Percentiles rank a stretch among this genome's conserved stretches.
Conservation (phyloP, 331 rosid species). For the Spiraea crenata region DNA sequence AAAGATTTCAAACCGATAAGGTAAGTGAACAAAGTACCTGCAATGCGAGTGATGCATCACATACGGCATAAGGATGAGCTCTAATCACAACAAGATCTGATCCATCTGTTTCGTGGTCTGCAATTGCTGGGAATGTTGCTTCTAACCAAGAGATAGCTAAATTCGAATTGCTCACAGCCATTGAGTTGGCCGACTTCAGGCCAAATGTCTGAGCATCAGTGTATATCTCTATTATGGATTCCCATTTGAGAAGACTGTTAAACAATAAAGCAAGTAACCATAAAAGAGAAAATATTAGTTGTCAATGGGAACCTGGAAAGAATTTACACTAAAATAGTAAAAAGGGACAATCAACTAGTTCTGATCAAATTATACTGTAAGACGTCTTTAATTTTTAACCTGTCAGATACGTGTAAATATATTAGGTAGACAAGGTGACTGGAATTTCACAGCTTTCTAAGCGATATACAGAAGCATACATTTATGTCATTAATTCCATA, state of each 20-base stretch:
- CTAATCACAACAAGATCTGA: conserved; percentile 39
- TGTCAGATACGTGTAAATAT: neutral
- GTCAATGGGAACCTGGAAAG: too few relatives aligned
- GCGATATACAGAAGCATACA: conserved; percentile 4
- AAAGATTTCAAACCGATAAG: neutral
- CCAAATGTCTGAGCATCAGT: conserved; percentile 84
- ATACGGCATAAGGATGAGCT: conserved; percentile 74
- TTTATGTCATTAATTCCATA: neutral
- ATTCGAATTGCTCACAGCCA: conserved; percentile 64
- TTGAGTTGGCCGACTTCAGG: conserved; percentile 60
- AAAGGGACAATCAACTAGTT: neutral
- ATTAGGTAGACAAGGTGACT: neutral
- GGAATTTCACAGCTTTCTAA: neutral
- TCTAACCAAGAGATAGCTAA: conserved; percentile 94
- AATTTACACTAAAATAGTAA: too few relatives aligned
- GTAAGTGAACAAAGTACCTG: conserved; percentile 54
- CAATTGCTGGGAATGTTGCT: conserved; percentile 75
- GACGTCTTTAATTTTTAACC: neutral
- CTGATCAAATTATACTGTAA: neutral
- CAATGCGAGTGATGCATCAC: conserved; percentile 81
- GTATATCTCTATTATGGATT: conserved; percentile 71
- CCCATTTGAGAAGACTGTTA: conserved; percentile 69
- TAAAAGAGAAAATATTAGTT: neutral
- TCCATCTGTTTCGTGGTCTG: conserved; percentile 48
- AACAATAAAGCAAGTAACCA: conserved; percentile 24